Conservation (phyloP, 306 rosid genomes). For the Coriaria nepalensis region DNA sequence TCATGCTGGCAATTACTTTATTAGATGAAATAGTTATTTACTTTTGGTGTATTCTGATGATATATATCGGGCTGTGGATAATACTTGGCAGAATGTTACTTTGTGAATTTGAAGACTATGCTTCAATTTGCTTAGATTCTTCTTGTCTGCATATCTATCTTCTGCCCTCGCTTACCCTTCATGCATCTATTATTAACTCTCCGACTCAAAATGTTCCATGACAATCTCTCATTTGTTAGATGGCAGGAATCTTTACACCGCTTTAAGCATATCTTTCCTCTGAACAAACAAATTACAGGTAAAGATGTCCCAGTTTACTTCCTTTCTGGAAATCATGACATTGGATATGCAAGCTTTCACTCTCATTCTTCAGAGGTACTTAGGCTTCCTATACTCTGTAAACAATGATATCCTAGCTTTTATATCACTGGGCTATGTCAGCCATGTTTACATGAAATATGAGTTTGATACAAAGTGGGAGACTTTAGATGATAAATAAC, state of each 20-base stretch:
- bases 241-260: conserved; percentile 69
- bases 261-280: conserved; percentile 49
- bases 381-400: not conserved
- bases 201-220: conserved; percentile 14
- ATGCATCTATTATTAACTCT: not conserved
- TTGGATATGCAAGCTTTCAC: conserved; percentile 52
- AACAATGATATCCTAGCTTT: conserved; percentile 4
- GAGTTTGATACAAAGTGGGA: too few species aligned
- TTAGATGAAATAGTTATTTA: too few species aligned
- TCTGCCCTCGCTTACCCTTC: not conserved
- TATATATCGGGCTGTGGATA: too few species aligned
- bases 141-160: not conserved
- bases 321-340: conserved; percentile 76
- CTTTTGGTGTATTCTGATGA: too few species aligned
- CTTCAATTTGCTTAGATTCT: too few species aligned
- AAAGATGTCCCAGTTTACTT: conserved; percentile 30
- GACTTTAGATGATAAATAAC: too few species aligned
- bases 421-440: not conserved
- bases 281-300: conserved; percentile 35
- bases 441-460: too few species aligned
- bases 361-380: conserved; percentile 44
- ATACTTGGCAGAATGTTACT: too few species aligned
- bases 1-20: too few species aligned
- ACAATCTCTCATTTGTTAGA: conserved; percentile 30
- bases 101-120: too few species aligned